phyloP scores from a whole-genome alignment of 768 basidiomycete species.

The Clavaria fumosa region DNA sequence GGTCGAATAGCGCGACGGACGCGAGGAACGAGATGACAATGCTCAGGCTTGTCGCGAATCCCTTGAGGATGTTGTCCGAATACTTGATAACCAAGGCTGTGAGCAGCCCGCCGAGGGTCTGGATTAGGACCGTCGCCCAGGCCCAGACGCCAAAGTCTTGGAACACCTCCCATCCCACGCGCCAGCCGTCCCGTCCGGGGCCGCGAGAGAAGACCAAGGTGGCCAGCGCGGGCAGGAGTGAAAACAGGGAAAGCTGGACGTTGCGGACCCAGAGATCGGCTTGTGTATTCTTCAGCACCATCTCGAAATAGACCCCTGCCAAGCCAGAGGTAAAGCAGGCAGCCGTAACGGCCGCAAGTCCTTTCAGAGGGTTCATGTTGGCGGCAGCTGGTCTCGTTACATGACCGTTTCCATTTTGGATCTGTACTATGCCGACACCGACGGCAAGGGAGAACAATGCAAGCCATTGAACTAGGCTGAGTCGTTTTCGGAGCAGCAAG shows the following conservation, averaged over 20 bases:
- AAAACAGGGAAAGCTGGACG: conserved; percentile 79
- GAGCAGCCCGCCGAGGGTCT: conserved; percentile 83
- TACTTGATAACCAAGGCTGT: conserved; percentile 94
- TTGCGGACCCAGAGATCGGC: conserved; percentile 86
- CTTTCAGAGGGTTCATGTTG: conserved; percentile 69
- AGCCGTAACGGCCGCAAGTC: conserved; percentile 68
- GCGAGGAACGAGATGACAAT: conserved; percentile 93
- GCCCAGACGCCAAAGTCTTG: conserved; percentile 83
- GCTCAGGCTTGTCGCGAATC: conserved; percentile 88
- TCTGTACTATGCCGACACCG: conserved; percentile 90
- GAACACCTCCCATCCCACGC: conserved; percentile 34
- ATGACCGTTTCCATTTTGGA: conserved; percentile 38
- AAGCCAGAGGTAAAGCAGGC: conserved; percentile 86
- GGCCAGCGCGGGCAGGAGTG: conserved; percentile 74
- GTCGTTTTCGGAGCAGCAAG: conserved; percentile 54
- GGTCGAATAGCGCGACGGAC: conserved; percentile 80
- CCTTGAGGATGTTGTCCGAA: conserved; percentile 82
- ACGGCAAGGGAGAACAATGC: conserved; percentile 77
- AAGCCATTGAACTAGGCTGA: conserved; percentile 70
- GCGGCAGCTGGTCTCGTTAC: not conserved
- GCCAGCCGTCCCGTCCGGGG: not conserved
- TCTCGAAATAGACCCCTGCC: conserved; percentile 89
- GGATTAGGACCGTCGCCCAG: conserved; percentile 76
- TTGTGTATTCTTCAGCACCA: conserved; percentile 74
- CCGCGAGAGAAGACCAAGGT: conserved; percentile 46